Evolutionary conservation across 768 basidiomycete genomes (phyloP).

Genomic region (Hypsizygus marmoreus): DNA sequence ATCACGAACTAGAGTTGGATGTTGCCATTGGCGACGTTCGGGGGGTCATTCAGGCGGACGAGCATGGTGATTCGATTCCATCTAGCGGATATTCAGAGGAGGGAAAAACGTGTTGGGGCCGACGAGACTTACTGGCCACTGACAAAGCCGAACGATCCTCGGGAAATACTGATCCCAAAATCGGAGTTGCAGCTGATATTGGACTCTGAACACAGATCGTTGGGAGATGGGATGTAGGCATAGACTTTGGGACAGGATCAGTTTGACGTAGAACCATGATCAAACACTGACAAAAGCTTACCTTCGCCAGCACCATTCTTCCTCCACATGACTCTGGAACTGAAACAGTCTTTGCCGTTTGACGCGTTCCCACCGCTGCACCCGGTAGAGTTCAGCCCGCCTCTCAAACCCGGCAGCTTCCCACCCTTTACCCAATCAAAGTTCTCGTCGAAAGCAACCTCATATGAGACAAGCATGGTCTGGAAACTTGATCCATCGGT

Average conservation of each 20-base stretch:
- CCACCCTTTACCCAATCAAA: conserved; percentile 78
- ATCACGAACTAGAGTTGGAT: conserved; percentile 64
- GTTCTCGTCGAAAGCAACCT: conserved; percentile 64
- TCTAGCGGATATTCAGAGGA: conserved; percentile 29
- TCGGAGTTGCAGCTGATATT: conserved; percentile 69
- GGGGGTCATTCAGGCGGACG: conserved; percentile 75
- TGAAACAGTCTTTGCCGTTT: conserved; percentile 71
- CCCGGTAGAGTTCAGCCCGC: conserved; percentile 60
- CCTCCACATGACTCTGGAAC: conserved; percentile 78
- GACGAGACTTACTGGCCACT: conserved; percentile 56
- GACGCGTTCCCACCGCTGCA: conserved; percentile 72
- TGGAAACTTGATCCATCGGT: conserved; percentile 56
- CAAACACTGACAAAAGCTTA: conserved; percentile 30
- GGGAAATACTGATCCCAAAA: conserved; percentile 75
- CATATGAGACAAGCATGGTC: conserved; percentile 73
- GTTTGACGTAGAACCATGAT: neutral
- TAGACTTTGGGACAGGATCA: conserved; percentile 52
- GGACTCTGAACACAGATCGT: conserved; percentile 55
- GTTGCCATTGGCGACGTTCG: conserved; percentile 71
- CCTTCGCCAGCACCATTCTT: conserved; percentile 66
- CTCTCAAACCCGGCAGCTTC: conserved; percentile 76
- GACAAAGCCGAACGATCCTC: conserved; percentile 65
- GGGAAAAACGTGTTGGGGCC: conserved; percentile 8
- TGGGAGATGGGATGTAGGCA: conserved; percentile 72
- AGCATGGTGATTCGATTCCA: conserved; percentile 77